Percentiles rank a stretch among this genome's conserved stretches.
Conservation (phyloP, 768 basidiomycete species). For the Hygrophorus pudorinus region DNA sequence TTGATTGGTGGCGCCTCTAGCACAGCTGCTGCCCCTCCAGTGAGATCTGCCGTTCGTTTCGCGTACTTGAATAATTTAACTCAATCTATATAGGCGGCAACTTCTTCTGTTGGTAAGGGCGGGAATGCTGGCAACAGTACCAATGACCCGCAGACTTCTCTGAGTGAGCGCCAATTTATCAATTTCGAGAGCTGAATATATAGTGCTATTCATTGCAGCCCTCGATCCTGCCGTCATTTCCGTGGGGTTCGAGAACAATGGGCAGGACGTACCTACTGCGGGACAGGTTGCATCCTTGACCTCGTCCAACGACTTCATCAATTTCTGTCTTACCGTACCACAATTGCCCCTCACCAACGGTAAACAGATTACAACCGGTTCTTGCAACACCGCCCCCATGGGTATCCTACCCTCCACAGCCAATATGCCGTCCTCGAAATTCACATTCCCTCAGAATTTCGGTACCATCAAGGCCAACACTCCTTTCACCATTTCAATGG, state of each 20-base stretch:
- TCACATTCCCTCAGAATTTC: conserved; percentile 31
- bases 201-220: conserved; percentile 14
- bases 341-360: conserved; percentile 44
- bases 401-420: conserved; percentile 34
- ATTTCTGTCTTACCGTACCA: conserved; percentile 35
- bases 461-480: conserved; percentile 29
- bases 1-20: conserved; percentile 11
- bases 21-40: conserved; percentile 4
- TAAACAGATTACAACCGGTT: conserved; percentile 32
- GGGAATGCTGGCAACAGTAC: conserved; percentile 4
- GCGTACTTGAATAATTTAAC: neutral
- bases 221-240: conserved; percentile 33
- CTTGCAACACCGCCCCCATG: conserved; percentile 45
- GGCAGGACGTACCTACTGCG: conserved; percentile 27
- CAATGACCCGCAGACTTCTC: conserved; percentile 27
- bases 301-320: conserved; percentile 58
- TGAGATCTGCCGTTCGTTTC: too few relatives aligned
- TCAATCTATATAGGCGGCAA: neutral
- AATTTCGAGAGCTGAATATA: neutral
- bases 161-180: conserved; percentile 18
- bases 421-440: conserved; percentile 41
- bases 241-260: conserved; percentile 31
- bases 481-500: conserved; percentile 31
- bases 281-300: conserved; percentile 44
- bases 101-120: neutral